Base-by-base conservation (phyloP, 1,284 basidiomycete genomes). In the Prillingera fragicola region DNA sequence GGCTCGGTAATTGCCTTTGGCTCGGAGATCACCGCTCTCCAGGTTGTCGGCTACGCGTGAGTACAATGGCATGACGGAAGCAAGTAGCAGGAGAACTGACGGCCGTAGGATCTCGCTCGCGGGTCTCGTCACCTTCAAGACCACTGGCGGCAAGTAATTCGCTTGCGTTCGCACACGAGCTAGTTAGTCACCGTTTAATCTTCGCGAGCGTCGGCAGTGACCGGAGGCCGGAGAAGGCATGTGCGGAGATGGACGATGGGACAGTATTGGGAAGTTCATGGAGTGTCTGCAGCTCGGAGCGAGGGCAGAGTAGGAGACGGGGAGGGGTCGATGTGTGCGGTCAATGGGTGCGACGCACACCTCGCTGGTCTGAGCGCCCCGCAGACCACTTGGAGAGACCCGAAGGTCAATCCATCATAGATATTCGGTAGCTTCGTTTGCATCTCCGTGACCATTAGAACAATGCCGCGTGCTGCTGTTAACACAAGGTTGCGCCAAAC, bases 1-100 rank as follows among this genome's bases (percentile, higher is more conserved):
- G 90, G 88, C 38, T 87, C 85, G 3, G 90, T 94, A 44, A 70
- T 89, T 50, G 74, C 95, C 49, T 91, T 94, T 61, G 83, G 85
- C 34, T 80, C 80, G 28, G 67, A 73, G 21, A 82, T 97, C 60
- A 87, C 87, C 17, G 79, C 82, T 1, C 69, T 94, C 18, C 94
- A 98, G 69, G 77, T 95, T 29, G 75, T 95, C 62, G 92, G 88
- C 77, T 70, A 67, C 79, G 62, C 58, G 63, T 66, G 48, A 57
- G 59, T 58, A 18, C 8, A 25, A 10, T 7, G 10, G 27, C 21
- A 8, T 24, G 15, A 14, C 17, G 3, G 28, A 18, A 2, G 3
- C 29, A 12, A 17, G 15, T 1, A n/a, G n/a, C n/a, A n/a, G 18
- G 25, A 22, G n/a, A 5, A 9, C 44, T 35, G 8, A 45, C 46